Percentiles rank a stretch among this genome's conserved stretches.
These are phyloP conservation scores for Hymenoscyphus linearis DNA, from an alignment of 2,329 filamentous ascomycete species.

Conservation along the genomic window DNA sequence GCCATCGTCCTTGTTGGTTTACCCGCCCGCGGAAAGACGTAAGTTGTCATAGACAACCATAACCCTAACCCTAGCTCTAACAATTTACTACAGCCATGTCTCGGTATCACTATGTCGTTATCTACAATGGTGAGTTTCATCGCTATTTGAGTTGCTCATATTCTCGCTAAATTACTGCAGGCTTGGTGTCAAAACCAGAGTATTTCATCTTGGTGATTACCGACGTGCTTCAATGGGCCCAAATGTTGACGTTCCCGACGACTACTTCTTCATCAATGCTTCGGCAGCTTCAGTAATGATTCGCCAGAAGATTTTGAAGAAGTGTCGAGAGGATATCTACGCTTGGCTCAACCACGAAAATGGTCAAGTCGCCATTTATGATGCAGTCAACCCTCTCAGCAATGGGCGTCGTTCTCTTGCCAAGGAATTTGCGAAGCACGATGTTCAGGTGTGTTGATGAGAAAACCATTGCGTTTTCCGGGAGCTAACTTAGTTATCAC, in stretches of 20 bases:
- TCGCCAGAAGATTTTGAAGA: constrained; percentile 94
- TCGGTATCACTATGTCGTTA: constrained; percentile 94
- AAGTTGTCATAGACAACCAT: constrained; percentile 34
- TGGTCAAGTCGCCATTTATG: constrained; percentile 96
- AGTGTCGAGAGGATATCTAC: constrained; percentile 95
- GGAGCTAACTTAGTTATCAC: constrained; percentile 16
- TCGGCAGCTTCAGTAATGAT: constrained; percentile 88
- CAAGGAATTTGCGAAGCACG: constrained; percentile 96
- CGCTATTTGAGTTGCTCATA: background rate
- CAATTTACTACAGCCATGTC: constrained; percentile 59
- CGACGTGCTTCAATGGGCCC: constrained; percentile 83
- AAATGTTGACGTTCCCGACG: constrained; percentile 80
- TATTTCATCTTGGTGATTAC: constrained; percentile 97
- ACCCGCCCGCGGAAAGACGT: constrained; percentile 93
- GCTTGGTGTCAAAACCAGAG: constrained; percentile 96
- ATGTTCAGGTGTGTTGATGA: constrained; percentile 64
- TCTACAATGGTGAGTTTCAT: constrained; percentile 65
- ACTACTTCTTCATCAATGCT: constrained; percentile 97
- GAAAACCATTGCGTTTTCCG: background rate
- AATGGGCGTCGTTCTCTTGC: constrained; percentile 76
- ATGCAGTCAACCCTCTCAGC: constrained; percentile 90
- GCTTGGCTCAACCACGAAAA: constrained; percentile 95
- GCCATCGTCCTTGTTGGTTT: constrained; percentile 96
- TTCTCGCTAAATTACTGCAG: constrained; percentile 35
- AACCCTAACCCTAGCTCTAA: no score